Evolutionary conservation across 108 stramenopile genomes (phyloP).

Genomic region (Pseudonitzschia pungens): DNA sequence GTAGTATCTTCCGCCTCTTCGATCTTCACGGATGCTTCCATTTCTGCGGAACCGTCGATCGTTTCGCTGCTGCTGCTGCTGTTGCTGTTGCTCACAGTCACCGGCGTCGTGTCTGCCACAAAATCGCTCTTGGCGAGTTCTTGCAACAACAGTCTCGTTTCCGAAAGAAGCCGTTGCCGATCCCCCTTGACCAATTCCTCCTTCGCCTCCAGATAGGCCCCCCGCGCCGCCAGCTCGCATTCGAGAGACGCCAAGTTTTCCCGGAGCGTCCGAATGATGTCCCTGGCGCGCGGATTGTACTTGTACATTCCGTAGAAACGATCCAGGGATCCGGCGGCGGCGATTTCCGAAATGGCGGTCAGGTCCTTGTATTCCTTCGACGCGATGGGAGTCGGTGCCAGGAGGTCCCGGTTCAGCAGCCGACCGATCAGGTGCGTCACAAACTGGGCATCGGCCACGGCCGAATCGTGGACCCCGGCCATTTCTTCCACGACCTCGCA

Average conservation of each 20-base stretch:
- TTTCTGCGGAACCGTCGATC: background rate
- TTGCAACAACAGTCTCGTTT: slow-evolving; percentile 81
- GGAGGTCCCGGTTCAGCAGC: slow-evolving; percentile 71
- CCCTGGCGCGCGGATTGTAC: slow-evolving; percentile 80
- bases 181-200: slow-evolving; percentile 89
- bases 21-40: no score
- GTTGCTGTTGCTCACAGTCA: slow-evolving; percentile 8
- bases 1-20: background rate
- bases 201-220: slow-evolving; percentile 90
- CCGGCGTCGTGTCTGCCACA: background rate
- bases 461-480: slow-evolving; percentile 88
- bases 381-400: slow-evolving; percentile 88
- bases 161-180: slow-evolving; percentile 85
- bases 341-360: slow-evolving; percentile 89
- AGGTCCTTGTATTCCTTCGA: slow-evolving; percentile 91
- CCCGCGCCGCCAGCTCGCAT: slow-evolving; percentile 91
- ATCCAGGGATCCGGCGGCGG: slow-evolving; percentile 89
- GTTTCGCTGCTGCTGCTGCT: background rate
- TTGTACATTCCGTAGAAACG: slow-evolving; percentile 96
- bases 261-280: slow-evolving; percentile 68
- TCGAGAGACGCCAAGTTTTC: slow-evolving; percentile 92
- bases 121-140: slow-evolving; percentile 58
- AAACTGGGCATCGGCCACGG: slow-evolving; percentile 93
- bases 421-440: slow-evolving; percentile 94
- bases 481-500: slow-evolving; percentile 89